Evolutionary conservation across 2,329 filamentous ascomycete species (phyloP).

Genomic region (Colletotrichum sp.): DNA sequence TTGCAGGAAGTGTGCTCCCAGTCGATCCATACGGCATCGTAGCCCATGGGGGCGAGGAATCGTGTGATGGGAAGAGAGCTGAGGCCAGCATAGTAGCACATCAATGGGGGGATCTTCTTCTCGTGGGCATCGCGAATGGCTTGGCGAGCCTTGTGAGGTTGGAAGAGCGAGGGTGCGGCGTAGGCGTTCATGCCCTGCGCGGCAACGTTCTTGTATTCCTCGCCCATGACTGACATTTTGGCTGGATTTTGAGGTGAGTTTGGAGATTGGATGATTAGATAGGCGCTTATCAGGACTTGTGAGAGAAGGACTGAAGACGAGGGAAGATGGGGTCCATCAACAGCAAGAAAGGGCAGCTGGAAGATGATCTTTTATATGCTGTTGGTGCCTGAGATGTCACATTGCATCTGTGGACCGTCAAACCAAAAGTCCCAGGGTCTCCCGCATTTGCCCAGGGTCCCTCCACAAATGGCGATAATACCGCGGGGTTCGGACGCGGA

Average conservation of each 20-base stretch:
- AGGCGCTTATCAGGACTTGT: not conserved
- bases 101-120: constrained; percentile 47
- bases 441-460: not conserved
- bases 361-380: not conserved
- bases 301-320: not conserved
- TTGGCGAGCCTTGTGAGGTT: constrained; percentile 48
- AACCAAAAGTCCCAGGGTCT: not conserved
- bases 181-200: constrained; percentile 41
- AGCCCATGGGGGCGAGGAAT: constrained; percentile 45
- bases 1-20: constrained; percentile 52
- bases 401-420: not conserved
- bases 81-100: constrained; percentile 46
- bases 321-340: not conserved
- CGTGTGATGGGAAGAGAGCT: constrained; percentile 43
- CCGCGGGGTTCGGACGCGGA: not conserved
- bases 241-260: not conserved
- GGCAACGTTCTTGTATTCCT: constrained; percentile 17
- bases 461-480: not conserved
- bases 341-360: not conserved
- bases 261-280: too few relatives aligned
- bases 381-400: not conserved
- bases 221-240: constrained; percentile 11
- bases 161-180: constrained; percentile 47
- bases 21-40: constrained; percentile 50
- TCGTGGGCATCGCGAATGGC: constrained; percentile 51